These are phyloP conservation scores for Mycena albidolilacea DNA, from an alignment of 768 basidiomycete species.

Conservation along the genomic window DNA sequence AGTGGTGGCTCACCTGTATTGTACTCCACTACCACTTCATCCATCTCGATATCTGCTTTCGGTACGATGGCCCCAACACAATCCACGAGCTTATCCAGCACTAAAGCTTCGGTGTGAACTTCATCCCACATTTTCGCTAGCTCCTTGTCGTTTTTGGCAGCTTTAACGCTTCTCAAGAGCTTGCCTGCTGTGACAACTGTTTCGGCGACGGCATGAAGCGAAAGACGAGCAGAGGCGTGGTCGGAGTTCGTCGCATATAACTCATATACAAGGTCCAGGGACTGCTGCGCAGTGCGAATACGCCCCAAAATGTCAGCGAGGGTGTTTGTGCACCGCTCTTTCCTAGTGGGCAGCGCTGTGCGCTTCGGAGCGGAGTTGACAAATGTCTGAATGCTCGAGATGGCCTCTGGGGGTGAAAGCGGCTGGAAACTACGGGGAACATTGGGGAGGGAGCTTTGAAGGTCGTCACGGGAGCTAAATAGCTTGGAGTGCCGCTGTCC, in stretches of 20 bases:
- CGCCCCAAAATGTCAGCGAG: too few species aligned
- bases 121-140: constrained; percentile 26
- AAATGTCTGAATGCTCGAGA: not conserved
- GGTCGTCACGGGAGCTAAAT: too few species aligned
- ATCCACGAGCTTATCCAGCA: constrained; percentile 24
- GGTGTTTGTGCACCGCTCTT: not conserved
- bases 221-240: constrained; percentile 24
- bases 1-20: constrained; percentile 29
- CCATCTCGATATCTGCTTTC: too few species aligned
- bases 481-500: too few species aligned
- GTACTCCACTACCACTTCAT: too few species aligned
- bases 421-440: too few species aligned
- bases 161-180: constrained; percentile 31
- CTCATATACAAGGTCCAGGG: constrained; percentile 5
- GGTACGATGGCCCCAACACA: not conserved
- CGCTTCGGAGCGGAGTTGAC: constrained; percentile 18
- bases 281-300: too few species aligned
- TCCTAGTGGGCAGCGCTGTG: constrained; percentile 21
- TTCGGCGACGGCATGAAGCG: constrained; percentile 30
- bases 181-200: constrained; percentile 30
- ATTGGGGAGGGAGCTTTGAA: too few species aligned
- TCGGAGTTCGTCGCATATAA: constrained; percentile 27
- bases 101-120: constrained; percentile 27
- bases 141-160: constrained; percentile 22
- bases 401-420: too few species aligned